Evolutionary conservation across 768 basidiomycete genomes (phyloP).

Genomic region (Mrakia frigida): DNA sequence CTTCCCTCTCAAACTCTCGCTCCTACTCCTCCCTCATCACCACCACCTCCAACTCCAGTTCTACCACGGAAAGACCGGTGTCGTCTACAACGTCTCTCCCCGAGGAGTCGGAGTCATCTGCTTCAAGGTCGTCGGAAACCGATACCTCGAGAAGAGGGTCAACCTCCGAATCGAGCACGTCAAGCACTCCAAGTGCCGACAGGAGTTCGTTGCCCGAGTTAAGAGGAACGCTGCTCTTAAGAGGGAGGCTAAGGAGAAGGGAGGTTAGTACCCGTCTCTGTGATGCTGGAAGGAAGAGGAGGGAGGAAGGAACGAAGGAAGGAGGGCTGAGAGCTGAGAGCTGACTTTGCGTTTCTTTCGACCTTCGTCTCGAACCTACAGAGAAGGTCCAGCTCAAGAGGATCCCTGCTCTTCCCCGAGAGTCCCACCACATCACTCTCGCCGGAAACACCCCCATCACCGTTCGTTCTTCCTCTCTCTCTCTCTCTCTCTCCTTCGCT

Average conservation of each 20-base stretch:
- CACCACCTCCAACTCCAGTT: constrained; percentile 28
- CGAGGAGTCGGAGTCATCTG: constrained; percentile 92
- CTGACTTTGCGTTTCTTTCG: background rate
- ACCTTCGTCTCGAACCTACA: constrained; percentile 39
- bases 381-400: constrained; percentile 82
- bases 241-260: constrained; percentile 80
- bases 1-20: background rate
- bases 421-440: constrained; percentile 66
- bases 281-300: background rate
- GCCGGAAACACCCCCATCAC: constrained; percentile 81
- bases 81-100: constrained; percentile 96
- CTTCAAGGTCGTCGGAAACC: constrained; percentile 97
- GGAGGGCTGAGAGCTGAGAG: no score
- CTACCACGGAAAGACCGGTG: constrained; percentile 80
- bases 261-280: constrained; percentile 56
- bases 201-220: constrained; percentile 91
- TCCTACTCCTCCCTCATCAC: background rate
- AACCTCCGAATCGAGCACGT: constrained; percentile 56
- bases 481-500: constrained; percentile 42
- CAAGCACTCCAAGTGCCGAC: constrained; percentile 35
- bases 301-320: background rate
- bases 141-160: constrained; percentile 98
- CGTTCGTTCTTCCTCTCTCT: constrained; percentile 67
- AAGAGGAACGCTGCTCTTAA: constrained; percentile 82
- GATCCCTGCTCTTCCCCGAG: constrained; percentile 73